A percentile compares a stretch with the other conserved stretches of the same genome.
Conservation (phyloP, 768 basidiomycete genomes). For the Chlorophyllum brunneum region DNA sequence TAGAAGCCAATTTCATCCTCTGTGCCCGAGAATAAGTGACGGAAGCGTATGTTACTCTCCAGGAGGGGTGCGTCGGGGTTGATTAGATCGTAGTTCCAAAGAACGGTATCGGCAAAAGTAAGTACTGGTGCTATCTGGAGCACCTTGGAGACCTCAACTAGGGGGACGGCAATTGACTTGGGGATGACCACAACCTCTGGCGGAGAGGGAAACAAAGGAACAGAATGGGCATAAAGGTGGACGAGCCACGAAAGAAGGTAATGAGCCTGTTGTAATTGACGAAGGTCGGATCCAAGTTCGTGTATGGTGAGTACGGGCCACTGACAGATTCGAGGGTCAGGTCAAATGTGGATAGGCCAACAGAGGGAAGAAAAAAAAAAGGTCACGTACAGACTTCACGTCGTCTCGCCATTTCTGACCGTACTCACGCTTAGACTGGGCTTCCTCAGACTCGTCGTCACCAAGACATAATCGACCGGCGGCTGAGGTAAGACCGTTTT, state of each 20-base stretch:
- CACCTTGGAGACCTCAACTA: constrained; percentile 68
- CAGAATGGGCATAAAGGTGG: constrained; percentile 88
- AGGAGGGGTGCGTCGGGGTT: constrained; percentile 57
- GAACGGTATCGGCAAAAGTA: constrained; percentile 93
- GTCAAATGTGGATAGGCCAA: background rate
- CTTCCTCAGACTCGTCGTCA: constrained; percentile 47
- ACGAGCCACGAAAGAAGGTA: constrained; percentile 85
- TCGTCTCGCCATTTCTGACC: constrained; percentile 68
- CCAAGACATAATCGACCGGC: constrained; percentile 51
- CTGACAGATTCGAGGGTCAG: constrained; percentile 31
- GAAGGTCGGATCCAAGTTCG: constrained; percentile 48
- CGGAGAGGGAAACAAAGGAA: constrained; percentile 37
- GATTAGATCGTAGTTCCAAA: constrained; percentile 83
- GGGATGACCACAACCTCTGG: constrained; percentile 56
- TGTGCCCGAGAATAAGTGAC: constrained; percentile 78
- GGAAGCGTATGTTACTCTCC: constrained; percentile 69
- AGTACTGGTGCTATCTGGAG: constrained; percentile 90
- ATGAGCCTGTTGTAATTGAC: constrained; percentile 79
- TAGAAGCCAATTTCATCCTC: constrained; percentile 87
- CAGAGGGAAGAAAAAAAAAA: constrained; percentile 8
- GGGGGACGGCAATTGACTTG: constrained; percentile 69
- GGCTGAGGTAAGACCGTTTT: constrained; percentile 56
- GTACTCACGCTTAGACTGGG: constrained; percentile 41
- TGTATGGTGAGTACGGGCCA: constrained; percentile 67
- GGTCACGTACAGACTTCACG: constrained; percentile 56